Conservation (phyloP, 192 early-diverging fungal species). For the Coemansia sp. region DNA sequence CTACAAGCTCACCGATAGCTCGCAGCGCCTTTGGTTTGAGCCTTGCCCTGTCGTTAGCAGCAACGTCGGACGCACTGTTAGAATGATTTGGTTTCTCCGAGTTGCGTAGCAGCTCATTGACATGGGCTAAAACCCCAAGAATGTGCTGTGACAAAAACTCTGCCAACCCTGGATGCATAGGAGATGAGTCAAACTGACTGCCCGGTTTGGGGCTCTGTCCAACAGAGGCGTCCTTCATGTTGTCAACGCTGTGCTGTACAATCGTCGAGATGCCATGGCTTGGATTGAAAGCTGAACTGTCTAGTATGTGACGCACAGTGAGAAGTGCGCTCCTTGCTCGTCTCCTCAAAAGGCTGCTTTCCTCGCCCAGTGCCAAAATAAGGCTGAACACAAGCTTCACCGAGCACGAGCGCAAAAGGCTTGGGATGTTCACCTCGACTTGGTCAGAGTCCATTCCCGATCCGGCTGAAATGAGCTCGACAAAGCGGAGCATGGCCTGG, state of each 20-base stretch:
- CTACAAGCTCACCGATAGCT: conserved; percentile 42
- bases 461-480: conserved; percentile 43
- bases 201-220: conserved; percentile 24
- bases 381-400: conserved; percentile 55
- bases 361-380: conserved; percentile 46
- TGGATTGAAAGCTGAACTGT: conserved; percentile 2
- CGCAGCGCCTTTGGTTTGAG: conserved; percentile 27
- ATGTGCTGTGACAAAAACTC: conserved; percentile 49
- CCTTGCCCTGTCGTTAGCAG: conserved; percentile 8
- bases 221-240: conserved; percentile 18
- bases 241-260: conserved; percentile 39
- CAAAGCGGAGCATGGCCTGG: conserved; percentile 45
- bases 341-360: conserved; percentile 31
- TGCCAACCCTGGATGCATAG: conserved; percentile 15
- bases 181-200: neutral
- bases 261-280: conserved; percentile 39
- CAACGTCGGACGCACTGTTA: neutral
- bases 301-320: conserved; percentile 44
- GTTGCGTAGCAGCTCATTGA: conserved; percentile 53
- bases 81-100: neutral
- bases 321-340: conserved; percentile 49
- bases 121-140: conserved; percentile 51
- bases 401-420: conserved; percentile 47
- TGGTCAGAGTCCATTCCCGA: conserved; percentile 26
- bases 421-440: conserved; percentile 54